Evolutionary conservation across 2,329 filamentous ascomycete genomes (phyloP).

Genomic region (Xenosphaeropsis pyriputrescens): DNA sequence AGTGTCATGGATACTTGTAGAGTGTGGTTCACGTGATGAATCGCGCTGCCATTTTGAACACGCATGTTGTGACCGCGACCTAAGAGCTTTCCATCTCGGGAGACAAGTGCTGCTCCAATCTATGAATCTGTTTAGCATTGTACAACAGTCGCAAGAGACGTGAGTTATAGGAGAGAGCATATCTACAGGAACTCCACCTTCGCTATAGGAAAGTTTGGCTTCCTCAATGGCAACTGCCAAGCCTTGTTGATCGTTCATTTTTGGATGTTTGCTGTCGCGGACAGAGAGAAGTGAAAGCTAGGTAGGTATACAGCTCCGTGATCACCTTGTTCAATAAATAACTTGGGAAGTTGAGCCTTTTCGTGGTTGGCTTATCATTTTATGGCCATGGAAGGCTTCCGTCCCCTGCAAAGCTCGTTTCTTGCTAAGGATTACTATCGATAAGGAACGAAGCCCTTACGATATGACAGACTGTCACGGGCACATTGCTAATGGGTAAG

Average conservation of each 20-base stretch:
- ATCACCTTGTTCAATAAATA: no score
- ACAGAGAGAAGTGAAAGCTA: neutral
- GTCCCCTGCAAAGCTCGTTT: no score
- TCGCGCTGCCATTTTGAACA: constrained; percentile 56
- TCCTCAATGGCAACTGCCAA: constrained; percentile 31
- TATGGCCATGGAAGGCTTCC: no score
- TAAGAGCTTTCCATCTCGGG: constrained; percentile 52
- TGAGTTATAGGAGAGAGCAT: neutral
- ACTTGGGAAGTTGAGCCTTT: no score
- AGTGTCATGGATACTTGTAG: neutral
- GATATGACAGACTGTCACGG: no score
- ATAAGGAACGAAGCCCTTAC: no score
- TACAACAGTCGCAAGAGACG: neutral
- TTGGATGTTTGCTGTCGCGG: neutral
- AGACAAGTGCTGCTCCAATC: constrained; percentile 46
- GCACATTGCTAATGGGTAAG: no score
- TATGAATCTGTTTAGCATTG: constrained; percentile 8
- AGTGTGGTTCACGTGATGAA: constrained; percentile 46
- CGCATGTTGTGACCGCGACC: constrained; percentile 64
- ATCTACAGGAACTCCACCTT: constrained; percentile 32
- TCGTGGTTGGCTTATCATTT: no score
- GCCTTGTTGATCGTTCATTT: constrained; percentile 26
- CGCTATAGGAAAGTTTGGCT: constrained; percentile 26
- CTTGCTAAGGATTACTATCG: no score
- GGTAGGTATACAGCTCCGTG: no score